Conservation (phyloP, 1,284 basidiomycete species). For the Cryptococcus jaspeensis region DNA sequence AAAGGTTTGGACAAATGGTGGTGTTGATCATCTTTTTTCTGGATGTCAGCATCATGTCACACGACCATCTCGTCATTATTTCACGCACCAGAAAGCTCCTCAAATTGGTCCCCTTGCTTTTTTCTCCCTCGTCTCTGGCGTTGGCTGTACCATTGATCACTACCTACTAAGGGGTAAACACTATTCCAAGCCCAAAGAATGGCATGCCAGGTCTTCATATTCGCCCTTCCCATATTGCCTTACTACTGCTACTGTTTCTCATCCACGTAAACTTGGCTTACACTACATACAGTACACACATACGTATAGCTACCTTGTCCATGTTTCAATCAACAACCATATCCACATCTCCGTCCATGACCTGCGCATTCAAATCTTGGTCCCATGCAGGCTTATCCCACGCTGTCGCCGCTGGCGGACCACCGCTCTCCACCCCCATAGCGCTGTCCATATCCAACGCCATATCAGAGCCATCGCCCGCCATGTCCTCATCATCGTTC, state of each 20-base stretch:
- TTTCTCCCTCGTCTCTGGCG: no score
- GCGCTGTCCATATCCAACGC: slow-evolving; percentile 9
- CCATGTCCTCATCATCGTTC: slow-evolving; percentile 27
- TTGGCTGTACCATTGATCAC: neutral
- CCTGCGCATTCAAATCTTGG: neutral
- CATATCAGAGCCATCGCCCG: neutral
- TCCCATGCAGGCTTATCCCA: no score
- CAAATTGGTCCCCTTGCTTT: no score
- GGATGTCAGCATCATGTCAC: neutral
- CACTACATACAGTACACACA: neutral
- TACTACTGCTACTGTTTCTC: no score
- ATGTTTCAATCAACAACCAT: slow-evolving; percentile 17
- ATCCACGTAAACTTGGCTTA: no score
- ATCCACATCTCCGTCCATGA: slow-evolving; percentile 19
- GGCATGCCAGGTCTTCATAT: no score
- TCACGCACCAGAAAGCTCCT: no score
- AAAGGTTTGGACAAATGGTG: neutral
- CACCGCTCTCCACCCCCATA: no score
- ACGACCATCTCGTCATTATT: neutral
- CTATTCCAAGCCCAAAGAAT: no score
- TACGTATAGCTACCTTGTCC: no score
- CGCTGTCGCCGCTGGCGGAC: no score
- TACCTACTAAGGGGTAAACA: neutral
- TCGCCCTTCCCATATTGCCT: no score
- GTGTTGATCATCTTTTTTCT: neutral